Percentiles rank a stretch among this genome's conserved stretches.
Evolutionary conservation across 148 eudicot genomes (phyloP).

Genomic region (Heliosperma pusillum): DNA sequence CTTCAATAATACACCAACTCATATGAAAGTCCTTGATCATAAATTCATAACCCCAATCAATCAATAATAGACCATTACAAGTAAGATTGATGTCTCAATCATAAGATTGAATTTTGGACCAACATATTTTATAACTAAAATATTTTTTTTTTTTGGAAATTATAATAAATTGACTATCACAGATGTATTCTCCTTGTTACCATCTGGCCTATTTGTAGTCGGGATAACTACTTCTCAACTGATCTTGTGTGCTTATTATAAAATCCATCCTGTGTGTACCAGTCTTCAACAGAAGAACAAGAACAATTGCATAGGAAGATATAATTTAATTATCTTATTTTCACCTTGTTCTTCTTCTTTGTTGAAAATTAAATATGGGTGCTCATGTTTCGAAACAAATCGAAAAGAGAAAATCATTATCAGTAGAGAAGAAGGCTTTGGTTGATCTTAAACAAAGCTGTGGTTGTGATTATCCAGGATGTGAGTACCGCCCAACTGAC

Average conservation of each 20-base stretch:
- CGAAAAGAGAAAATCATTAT: slow-evolving; percentile 39
- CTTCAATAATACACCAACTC: slow-evolving; percentile 27
- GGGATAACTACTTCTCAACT: slow-evolving; percentile 17
- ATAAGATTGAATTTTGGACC: neutral
- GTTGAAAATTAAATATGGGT: slow-evolving; percentile 50
- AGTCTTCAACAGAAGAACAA: slow-evolving; percentile 8
- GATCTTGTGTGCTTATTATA: slow-evolving; percentile 2
- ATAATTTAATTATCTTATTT: neutral
- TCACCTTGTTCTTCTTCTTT: slow-evolving; percentile 14
- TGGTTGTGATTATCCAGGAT: slow-evolving; percentile 63
- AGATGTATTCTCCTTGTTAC: slow-evolving; percentile 3
- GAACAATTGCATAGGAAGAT: too few species aligned
- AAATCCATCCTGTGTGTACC: slow-evolving; percentile 20
- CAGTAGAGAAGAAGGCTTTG: slow-evolving; percentile 46
- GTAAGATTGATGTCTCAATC: slow-evolving; percentile 13
- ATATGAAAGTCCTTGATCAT: slow-evolving; percentile 16
- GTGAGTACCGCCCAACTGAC: slow-evolving; percentile 53
- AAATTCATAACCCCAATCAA: slow-evolving; percentile 20
- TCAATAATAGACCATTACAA: slow-evolving; percentile 9
- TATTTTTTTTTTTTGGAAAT: neutral
- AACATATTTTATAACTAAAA: neutral
- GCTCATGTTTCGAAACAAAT: slow-evolving; percentile 55
- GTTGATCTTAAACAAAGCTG: slow-evolving; percentile 34
- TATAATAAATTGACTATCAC: slow-evolving; percentile 5
- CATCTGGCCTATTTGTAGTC: slow-evolving; percentile 4